These are phyloP conservation scores for Liriodendron chinense DNA, from an alignment of 164 flowering plant genomes.

Conservation along the genomic window DNA sequence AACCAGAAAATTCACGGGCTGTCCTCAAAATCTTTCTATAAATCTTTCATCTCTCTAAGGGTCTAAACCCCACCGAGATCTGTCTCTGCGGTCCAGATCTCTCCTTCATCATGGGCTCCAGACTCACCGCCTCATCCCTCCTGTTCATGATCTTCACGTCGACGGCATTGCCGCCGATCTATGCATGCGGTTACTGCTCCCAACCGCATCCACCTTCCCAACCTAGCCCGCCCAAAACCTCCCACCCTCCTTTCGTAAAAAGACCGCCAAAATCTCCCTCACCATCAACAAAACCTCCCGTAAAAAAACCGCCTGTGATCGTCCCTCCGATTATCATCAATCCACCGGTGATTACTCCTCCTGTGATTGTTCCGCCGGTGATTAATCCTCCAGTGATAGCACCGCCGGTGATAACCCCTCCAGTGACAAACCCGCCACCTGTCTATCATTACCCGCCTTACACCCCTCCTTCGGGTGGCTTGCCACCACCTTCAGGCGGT, in stretches of 20 bases:
- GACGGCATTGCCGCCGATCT: constrained; percentile 46
- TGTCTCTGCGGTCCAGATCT: not conserved
- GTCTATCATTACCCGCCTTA: constrained; percentile 2
- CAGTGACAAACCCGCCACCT: constrained; percentile 28
- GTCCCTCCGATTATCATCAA: constrained; percentile 12
- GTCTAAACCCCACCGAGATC: not conserved
- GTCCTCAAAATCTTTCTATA: not conserved
- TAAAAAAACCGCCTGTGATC: constrained; percentile 14
- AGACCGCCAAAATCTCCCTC: not conserved
- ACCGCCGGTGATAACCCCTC: constrained; percentile 28
- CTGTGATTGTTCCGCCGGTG: constrained; percentile 9
- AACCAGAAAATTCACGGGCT: constrained; percentile 4
- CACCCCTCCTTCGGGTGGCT: constrained; percentile 18
- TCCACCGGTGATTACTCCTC: constrained; percentile 23
- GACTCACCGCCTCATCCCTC: constrained; percentile 40
- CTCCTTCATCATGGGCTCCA: constrained; percentile 4
- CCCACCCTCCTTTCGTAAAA: constrained; percentile 11
- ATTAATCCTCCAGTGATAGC: constrained; percentile 29
- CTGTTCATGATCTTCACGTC: constrained; percentile 47
- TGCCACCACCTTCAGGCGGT: constrained; percentile 25
- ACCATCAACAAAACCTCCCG: not conserved
- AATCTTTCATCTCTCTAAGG: not conserved
- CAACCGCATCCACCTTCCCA: constrained; percentile 14
- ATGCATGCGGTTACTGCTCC: constrained; percentile 41
- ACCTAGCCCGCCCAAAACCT: constrained; percentile 7